Evolutionary conservation across 257 asterid species (phyloP), one percentile per base, ranked within the genome.

Genomic region (Prunella vulgaris): DNA sequence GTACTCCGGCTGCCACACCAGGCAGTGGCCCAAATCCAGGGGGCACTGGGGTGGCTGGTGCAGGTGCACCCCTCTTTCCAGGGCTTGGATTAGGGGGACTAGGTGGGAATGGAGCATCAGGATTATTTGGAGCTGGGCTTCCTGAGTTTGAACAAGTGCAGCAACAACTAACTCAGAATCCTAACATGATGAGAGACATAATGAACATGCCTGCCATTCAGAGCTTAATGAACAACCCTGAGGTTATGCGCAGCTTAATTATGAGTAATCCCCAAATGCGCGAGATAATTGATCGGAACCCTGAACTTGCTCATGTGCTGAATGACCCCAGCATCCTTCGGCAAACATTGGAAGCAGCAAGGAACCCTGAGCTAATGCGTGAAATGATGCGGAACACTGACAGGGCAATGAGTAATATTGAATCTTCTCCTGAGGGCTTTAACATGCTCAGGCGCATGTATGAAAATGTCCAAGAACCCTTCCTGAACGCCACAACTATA

Each of bases 381-480:
- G 89, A 84, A 78, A 81, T 84, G 89, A 84, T 84, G 89, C 79
- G 89, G 35, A 84, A 84, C 69, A 84, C 86, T 53, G 89, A 84
- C 75, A 79, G 89, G 80, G 89, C 89, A 38, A 81, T 84, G 89
- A 84, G 89, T 71, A 84, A 85, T 75, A 83, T 85, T 70, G 91
- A 85, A 81, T 81, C 92, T 52, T 86, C 92, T 81, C 88, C 92
- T 0, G 92, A 86, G 82, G 92, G 89, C 18, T 86, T 86, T 73
- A 86, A 86, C 85, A 82, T 84, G 87, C 92, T 86, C 53, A 82
- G 92, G 53, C 89, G 92, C 68, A 83, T 86, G 92, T 86, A 86
- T 64, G 92, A 84, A 68, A 86, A 83, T 74, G 92, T 86, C 61
- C 89, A 86, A 75, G 92, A 86, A 65, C 88, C 88, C 37, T 77